Evolutionary conservation across 2,329 filamentous ascomycete genomes (phyloP), one percentile per base, ranked within the genome.

Genomic region (Fusarium sp.): DNA sequence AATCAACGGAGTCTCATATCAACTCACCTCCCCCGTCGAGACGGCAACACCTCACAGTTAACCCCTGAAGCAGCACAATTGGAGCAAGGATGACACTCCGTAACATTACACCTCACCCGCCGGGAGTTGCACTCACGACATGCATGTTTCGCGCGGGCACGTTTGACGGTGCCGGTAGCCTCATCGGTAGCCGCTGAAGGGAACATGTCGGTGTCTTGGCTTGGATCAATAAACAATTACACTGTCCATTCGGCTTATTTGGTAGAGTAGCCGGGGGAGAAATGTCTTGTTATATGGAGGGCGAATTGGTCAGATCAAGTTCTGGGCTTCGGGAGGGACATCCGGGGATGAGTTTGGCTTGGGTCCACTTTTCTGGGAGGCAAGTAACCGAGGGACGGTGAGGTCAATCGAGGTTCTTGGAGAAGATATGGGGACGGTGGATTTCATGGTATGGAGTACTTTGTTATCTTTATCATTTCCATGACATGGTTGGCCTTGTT

Each of bases 101-200:
- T 82, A 52, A 83, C 81, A 71, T 83, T 78, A 75, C 82, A 83
- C n/a, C 77, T 78, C 47, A 83, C 80, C 13, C 81, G 77, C 10
- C 82, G 77, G 38, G 76, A 67, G 71, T 83, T 82, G 76, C 82
- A 83, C 54, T 79, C 73, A 52, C 79, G 79, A 66, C 81, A 83
- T 22, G 81, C 81, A 62, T 81, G 81, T 63, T 81, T 82, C 8
- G 81, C 81, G 31, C 81, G 78, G 31, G 77, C 77, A 61, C 80
- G 79, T 45, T 78, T 80, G 45, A 86, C 85, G 24, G 57, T n/a
- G 35, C 24, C 27, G 6, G 50, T 22, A 29, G 18, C 62, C 16
- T 66, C 70, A 14, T 56, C 45, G 34, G 63, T 45, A 40, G 59
- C 34, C 56, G 58, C 13, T 27, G 20, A 31, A 22, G 20, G 20